phyloP scores from a whole-genome alignment of 140 eudicot species.

The Flaveria floridana region DNA sequence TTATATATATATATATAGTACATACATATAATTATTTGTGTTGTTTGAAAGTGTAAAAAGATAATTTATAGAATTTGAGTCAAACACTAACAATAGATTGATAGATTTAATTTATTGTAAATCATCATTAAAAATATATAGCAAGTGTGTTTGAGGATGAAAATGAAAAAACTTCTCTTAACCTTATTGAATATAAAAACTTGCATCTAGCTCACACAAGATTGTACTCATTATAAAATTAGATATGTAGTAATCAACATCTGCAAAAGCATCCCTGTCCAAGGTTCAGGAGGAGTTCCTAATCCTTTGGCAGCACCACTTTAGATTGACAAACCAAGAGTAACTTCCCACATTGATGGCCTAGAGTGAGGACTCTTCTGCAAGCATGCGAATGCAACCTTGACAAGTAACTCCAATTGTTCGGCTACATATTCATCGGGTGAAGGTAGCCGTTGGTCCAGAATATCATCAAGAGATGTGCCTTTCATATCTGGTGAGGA shows the following conservation, averaged over 20 bases:
- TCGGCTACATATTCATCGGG: background rate
- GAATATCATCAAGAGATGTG: conserved; percentile 6
- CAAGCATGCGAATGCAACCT: conserved; percentile 22
- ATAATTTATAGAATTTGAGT: too few relatives aligned
- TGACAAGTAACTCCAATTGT: conserved; percentile 8
- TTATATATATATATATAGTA: too few relatives aligned
- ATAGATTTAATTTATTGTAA: background rate
- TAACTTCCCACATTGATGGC: conserved; percentile 37
- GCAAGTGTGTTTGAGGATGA: background rate
- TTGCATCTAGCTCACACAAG: background rate
- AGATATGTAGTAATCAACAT: background rate
- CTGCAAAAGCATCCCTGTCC: background rate
- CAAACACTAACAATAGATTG: background rate
- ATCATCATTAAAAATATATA: background rate
- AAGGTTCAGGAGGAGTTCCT: background rate
- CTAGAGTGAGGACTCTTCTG: conserved; percentile 30
- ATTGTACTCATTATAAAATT: background rate
- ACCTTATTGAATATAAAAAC: background rate
- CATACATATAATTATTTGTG: too few relatives aligned
- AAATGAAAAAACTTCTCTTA: background rate
- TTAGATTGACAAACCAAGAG: conserved; percentile 9
- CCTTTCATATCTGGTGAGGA: background rate
- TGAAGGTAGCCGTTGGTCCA: conserved; percentile 28
- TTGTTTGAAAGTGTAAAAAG: background rate
- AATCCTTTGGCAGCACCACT: background rate